A percentile compares a stretch with the other conserved stretches of the same genome.
These are phyloP conservation scores for Fusarium fracticaudum DNA, from an alignment of 2,329 filamentous ascomycete species.

Conservation along the genomic window DNA sequence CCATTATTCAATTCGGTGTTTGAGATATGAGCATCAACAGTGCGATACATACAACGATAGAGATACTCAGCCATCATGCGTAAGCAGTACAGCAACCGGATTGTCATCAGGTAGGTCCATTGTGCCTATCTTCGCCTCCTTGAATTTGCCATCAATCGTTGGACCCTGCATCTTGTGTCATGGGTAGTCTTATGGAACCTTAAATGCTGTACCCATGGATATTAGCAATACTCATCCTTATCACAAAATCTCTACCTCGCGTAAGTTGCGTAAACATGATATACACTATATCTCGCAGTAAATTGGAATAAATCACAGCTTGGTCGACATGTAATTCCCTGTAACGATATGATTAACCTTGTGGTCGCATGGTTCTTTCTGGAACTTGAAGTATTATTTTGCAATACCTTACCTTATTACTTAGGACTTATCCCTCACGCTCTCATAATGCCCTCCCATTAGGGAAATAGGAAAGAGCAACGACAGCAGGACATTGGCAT, in stretches of 20 bases:
- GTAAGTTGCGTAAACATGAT: background rate
- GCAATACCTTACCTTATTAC: no score
- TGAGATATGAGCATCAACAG: no score
- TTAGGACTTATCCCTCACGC: no score
- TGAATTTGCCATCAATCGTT: background rate
- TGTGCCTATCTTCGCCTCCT: no score
- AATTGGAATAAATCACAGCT: background rate
- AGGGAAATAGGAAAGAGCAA: background rate
- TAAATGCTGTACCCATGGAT: background rate
- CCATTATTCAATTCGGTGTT: no score
- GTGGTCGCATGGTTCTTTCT: background rate
- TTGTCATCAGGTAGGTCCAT: no score
- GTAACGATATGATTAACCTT: background rate
- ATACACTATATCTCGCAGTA: background rate
- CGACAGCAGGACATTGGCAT: background rate
- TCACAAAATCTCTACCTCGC: background rate
- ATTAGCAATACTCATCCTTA: background rate
- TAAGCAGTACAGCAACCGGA: no score
- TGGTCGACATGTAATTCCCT: background rate
- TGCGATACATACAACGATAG: no score
- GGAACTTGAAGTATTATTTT: background rate
- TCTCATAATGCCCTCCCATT: background rate
- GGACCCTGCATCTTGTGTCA: background rate
- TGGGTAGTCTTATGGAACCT: background rate
- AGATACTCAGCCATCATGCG: no score